A percentile compares a stretch with the other conserved stretches of the same genome.
Evolutionary conservation across 257 asterid genomes (phyloP).

Genomic region (Cynanchum wilfordii): DNA sequence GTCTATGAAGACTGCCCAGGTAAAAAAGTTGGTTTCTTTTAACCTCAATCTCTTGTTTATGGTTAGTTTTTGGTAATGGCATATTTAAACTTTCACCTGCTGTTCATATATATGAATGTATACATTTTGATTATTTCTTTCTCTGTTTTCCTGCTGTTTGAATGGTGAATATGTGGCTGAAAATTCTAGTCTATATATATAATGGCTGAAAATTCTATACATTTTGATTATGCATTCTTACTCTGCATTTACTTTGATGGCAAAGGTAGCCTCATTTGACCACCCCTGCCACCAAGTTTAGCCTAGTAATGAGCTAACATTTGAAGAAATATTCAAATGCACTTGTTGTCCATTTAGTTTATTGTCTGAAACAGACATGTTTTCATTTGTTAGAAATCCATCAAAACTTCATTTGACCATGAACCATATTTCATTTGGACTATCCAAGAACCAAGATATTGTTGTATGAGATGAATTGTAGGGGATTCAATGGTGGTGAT

Average conservation of each 20-base stretch:
- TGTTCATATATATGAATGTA: not conserved
- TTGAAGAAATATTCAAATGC: too few species aligned
- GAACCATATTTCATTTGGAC: not conserved
- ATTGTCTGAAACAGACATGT: not conserved
- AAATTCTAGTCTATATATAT: not conserved
- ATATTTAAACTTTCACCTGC: not conserved
- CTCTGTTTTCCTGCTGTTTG: not conserved
- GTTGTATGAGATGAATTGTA: not conserved
- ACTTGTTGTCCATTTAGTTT: not conserved
- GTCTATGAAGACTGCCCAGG: constrained; percentile 32
- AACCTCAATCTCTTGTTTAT: not conserved
- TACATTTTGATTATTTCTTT: not conserved
- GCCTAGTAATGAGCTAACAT: not conserved
- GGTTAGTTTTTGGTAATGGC: not conserved
- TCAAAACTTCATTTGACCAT: not conserved
- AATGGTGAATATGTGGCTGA: not conserved
- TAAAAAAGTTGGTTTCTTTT: constrained; percentile 1
- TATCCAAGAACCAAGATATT: not conserved
- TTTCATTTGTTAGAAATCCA: not conserved
- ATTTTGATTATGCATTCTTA: not conserved
- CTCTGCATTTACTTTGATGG: not conserved
- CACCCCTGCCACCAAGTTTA: not conserved
- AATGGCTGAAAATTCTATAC: not conserved
- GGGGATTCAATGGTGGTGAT: not conserved
- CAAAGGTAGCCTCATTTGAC: not conserved